These are phyloP conservation scores for Solanum virginianum DNA, from an alignment of 257 asterid species.

Conservation along the genomic window DNA sequence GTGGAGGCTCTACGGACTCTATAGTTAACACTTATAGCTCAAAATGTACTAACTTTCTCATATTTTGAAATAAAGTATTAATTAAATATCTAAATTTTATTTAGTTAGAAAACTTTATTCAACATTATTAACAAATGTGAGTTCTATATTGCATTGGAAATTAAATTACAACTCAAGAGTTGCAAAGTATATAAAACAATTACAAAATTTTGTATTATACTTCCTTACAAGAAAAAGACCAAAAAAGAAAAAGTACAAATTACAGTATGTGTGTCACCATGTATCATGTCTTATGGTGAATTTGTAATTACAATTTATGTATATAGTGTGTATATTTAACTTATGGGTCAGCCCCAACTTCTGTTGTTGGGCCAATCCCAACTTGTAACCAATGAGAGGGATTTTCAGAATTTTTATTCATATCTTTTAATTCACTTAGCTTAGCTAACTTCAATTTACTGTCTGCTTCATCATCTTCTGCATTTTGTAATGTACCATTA, in stretches of 20 bases:
- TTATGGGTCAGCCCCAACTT: constrained; percentile 19
- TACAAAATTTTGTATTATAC: neutral
- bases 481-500: neutral
- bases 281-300: neutral
- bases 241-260: neutral
- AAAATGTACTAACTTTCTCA: too few species aligned
- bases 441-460: constrained; percentile 54
- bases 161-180: neutral
- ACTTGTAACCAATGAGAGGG: constrained; percentile 79
- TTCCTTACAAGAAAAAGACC: neutral
- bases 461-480: constrained; percentile 61
- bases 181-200: neutral
- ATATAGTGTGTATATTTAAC: neutral
- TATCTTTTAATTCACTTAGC: constrained; percentile 38
- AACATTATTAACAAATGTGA: neutral
- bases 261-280: neutral
- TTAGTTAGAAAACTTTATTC: neutral
- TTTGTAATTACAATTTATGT: neutral
- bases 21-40: neutral
- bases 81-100: neutral
- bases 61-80: neutral
- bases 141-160: neutral
- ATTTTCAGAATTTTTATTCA: constrained; percentile 32
- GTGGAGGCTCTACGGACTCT: neutral
- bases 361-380: constrained; percentile 59